Conservation (phyloP, 805 yeast species). For the Komagataella phaffii region DNA sequence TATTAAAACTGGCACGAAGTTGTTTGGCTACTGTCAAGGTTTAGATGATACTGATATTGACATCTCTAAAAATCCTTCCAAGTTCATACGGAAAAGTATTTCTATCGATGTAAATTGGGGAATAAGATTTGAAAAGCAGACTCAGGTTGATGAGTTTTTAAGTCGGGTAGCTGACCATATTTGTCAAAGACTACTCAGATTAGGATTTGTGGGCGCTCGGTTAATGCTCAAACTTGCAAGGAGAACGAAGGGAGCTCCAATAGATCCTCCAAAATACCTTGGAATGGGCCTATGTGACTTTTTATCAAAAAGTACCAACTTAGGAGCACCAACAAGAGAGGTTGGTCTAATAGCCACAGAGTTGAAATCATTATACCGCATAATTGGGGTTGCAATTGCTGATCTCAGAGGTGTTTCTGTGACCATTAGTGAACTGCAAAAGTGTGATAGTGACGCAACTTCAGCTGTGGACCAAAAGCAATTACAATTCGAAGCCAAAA, state of each 20-base stretch:
- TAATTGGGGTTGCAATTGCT: conserved; percentile 41
- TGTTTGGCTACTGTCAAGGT: conserved; percentile 52
- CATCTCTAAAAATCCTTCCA: conserved; percentile 32
- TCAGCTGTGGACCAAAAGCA: conserved; percentile 17
- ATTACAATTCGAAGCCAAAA: conserved; percentile 16
- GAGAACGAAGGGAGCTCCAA: conserved; percentile 54
- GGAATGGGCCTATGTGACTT: conserved; percentile 80
- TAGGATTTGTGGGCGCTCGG: conserved; percentile 37
- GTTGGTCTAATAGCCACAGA: conserved; percentile 49
- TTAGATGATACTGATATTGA: conserved; percentile 49
- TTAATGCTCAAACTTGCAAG: conserved; percentile 53
- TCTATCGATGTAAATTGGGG: conserved; percentile 92
- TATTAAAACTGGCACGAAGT: conserved; percentile 50
- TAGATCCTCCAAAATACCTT: conserved; percentile 62
- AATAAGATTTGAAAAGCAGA: conserved; percentile 49
- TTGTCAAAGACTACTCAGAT: conserved; percentile 30
- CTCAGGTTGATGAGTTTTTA: conserved; percentile 55
- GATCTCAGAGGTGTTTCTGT: conserved; percentile 76
- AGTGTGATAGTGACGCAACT: conserved; percentile 12
- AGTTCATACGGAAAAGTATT: conserved; percentile 54
- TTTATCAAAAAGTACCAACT: conserved; percentile 37
- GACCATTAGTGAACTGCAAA: conserved; percentile 46
- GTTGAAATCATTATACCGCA: conserved; percentile 38
- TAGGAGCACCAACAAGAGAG: conserved; percentile 52
- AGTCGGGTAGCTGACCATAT: conserved; percentile 47